Base-by-base conservation (phyloP, 495 filamentous ascomycete genomes). In the Bathelium albidoporum region DNA sequence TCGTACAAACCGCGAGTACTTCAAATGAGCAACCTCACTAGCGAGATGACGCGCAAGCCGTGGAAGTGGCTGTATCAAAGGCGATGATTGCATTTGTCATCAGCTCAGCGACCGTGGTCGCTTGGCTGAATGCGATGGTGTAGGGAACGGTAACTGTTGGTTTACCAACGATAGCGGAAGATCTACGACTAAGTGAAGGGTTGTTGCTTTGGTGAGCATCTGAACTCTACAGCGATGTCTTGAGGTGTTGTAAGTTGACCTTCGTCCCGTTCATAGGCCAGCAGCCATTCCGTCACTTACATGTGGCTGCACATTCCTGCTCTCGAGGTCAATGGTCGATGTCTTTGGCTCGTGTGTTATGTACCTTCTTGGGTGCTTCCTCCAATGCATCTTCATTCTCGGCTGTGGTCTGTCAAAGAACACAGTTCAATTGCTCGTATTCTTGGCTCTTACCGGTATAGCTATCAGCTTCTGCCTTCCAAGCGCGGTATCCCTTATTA, bases 391-490 rank as follows among this genome's bases (percentile, higher is more conserved):
- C 1, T 81, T 76, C 41, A 74, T 73, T 1, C 64, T 82, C 1
- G 79, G 73, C 0, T 74, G 72, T 53, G 76, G 77, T 1, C 68
- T 83, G 1, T 66, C 75, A 0, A 71, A 67, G 9, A 79, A 61
- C 7, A 75, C 75, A 0, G 45, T 65, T 18, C 72, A 84, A 58
- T 66, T 85, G 16, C 79, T 85, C 59, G 36, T 77, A 14, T 83
- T 83, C 64, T 81, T 83, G 24, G 75, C 73, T 1, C 63, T 82
- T 18, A 74, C 77, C 31, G 82, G 83, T 22, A 61, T 84, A 22
- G 77, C 82, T 0, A 70, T 77, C 24, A 75, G 79, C 1, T 69
- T 85, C 62, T 81, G 77, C 63, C 70, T 86, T 3, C 80, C 82
- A 2, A 73, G 77, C 11, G 75, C 80, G 2, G 77, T 84, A 14